Conservation (phyloP, 176 grass and related monocot genomes). For the Paspalum notatum region DNA sequence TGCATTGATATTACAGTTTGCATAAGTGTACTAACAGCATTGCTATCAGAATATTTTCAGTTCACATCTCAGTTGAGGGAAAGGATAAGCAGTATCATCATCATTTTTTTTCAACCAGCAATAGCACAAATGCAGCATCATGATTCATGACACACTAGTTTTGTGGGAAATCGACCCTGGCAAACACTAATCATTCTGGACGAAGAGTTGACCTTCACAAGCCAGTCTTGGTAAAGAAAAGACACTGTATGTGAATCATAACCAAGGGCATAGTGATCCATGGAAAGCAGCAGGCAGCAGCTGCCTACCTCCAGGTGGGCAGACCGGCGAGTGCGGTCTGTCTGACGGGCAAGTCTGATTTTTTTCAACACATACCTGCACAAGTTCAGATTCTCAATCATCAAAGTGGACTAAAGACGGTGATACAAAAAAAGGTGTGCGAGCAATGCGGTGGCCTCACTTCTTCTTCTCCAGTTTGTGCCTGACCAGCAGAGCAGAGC, state of each 20-base stretch:
- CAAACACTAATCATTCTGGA: constrained; percentile 40
- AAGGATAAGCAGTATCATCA: constrained; percentile 13
- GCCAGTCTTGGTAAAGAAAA: constrained; percentile 25
- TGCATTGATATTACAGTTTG: constrained; percentile 34
- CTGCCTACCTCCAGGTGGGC: constrained; percentile 79
- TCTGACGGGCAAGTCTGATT: constrained; percentile 81
- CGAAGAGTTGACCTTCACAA: constrained; percentile 23
- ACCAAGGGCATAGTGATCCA: constrained; percentile 19
- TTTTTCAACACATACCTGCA: constrained; percentile 91
- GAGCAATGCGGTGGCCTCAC: constrained; percentile 47
- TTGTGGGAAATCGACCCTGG: constrained; percentile 27
- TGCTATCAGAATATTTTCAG: not conserved
- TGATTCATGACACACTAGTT: not conserved
- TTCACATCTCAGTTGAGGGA: constrained; percentile 9
- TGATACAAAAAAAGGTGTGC: constrained; percentile 1
- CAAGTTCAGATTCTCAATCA: constrained; percentile 31
- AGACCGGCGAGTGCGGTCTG: constrained; percentile 79
- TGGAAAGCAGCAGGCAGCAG: constrained; percentile 20
- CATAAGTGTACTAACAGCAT: constrained; percentile 12
- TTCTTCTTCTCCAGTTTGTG: constrained; percentile 91
- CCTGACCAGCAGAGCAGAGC: constrained; percentile 83
- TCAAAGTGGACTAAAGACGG: constrained; percentile 19
- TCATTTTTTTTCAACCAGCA: not conserved
- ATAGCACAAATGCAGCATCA: not conserved
- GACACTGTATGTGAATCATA: constrained; percentile 31